phyloP scores from a whole-genome alignment of 1,284 basidiomycete genomes.

The Tausonia pullulans region DNA sequence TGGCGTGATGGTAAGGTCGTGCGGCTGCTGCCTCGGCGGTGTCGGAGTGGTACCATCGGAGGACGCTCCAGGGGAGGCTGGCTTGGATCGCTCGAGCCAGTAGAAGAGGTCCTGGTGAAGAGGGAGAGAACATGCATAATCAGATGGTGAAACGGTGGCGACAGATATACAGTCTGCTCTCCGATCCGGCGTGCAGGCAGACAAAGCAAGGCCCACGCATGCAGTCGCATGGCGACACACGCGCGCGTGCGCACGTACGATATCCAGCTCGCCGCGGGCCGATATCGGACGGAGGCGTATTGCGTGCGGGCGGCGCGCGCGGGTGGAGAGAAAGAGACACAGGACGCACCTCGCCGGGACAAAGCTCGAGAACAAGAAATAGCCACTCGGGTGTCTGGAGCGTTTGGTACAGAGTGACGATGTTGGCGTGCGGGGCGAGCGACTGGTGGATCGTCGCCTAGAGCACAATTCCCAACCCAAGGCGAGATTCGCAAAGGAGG shows the following conservation, averaged over 20 bases:
- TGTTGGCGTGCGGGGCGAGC: slow-evolving; percentile 79
- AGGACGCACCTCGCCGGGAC: slow-evolving; percentile 59
- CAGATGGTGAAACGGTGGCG: too few species aligned
- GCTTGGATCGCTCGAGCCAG: slow-evolving; percentile 76
- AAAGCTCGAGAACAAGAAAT: slow-evolving; percentile 75
- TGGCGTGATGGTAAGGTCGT: slow-evolving; percentile 2
- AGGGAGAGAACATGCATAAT: too few species aligned
- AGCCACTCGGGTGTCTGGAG: slow-evolving; percentile 69
- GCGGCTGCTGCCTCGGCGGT: not conserved
- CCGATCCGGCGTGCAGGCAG: too few species aligned
- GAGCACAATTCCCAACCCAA: not conserved
- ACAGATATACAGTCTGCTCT: too few species aligned
- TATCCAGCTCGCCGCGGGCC: too few species aligned
- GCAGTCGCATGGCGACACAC: too few species aligned
- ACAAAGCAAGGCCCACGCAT: too few species aligned
- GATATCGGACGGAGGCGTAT: too few species aligned
- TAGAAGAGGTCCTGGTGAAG: slow-evolving; percentile 53
- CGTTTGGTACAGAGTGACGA: slow-evolving; percentile 88
- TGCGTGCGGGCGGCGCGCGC: too few species aligned
- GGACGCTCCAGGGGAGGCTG: not conserved
- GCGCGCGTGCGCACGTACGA: too few species aligned
- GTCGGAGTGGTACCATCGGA: not conserved
- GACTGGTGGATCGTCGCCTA: slow-evolving; percentile 91
- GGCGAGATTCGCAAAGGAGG: not conserved
- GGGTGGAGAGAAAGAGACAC: too few species aligned